Evolutionary conservation across 106 monocot genomes (phyloP).

Genomic region (Dioscorea dumetorum): DNA sequence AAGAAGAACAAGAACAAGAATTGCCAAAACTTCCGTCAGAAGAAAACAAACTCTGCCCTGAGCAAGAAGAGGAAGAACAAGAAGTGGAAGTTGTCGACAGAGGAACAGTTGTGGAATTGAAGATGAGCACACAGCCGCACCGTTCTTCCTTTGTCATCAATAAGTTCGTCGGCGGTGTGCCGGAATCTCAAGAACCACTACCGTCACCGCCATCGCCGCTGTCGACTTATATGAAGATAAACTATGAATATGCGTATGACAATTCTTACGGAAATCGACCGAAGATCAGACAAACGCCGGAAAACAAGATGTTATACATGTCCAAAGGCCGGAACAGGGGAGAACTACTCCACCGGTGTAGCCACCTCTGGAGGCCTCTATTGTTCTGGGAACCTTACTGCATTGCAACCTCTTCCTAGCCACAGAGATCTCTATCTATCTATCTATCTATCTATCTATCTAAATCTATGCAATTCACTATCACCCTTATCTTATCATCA

Average conservation of each 20-base stretch:
- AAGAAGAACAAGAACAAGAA: constrained; percentile 10
- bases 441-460: too few relatives aligned
- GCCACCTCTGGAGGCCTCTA: constrained; percentile 61
- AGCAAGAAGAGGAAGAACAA: constrained; percentile 41
- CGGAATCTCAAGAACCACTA: constrained; percentile 8
- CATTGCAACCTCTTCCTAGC: constrained; percentile 62
- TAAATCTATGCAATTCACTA: neutral
- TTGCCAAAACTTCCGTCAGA: too few relatives aligned
- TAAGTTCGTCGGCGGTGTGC: constrained; percentile 71
- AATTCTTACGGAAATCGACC: too few relatives aligned
- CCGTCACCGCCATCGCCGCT: constrained; percentile 15
- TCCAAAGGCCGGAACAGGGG: constrained; percentile 45
- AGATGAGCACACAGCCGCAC: constrained; percentile 70
- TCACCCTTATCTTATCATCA: neutral
- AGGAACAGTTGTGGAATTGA: constrained; percentile 80
- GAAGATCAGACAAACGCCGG: neutral
- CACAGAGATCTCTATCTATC: too few relatives aligned
- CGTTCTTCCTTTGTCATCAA: constrained; percentile 80
- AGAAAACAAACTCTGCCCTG: too few relatives aligned
- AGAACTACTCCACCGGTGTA: constrained; percentile 77
- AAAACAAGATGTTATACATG: constrained; percentile 56
- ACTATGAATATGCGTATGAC: too few relatives aligned
- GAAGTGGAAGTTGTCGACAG: constrained; percentile 89
- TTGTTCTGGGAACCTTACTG: constrained; percentile 91
- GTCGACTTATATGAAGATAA: too few relatives aligned